phyloP scores from a whole-genome alignment of 1,139 yeast species.

The Hemisphaericaspora subhashii region DNA sequence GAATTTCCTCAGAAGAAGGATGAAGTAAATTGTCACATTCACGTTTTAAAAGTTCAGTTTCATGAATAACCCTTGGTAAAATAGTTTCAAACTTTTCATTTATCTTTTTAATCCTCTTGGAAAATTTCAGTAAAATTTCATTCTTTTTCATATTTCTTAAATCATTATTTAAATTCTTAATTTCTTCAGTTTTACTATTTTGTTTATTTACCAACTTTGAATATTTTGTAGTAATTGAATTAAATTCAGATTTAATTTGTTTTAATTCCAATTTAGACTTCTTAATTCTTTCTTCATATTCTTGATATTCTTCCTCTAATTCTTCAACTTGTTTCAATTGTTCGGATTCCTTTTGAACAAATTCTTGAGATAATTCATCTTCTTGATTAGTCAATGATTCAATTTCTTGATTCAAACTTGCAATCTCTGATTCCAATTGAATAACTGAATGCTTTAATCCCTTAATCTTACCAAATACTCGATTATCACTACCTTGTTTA shows the following conservation, averaged over 20 bases:
- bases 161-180: conserved; percentile 26
- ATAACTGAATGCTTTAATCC: conserved; percentile 43
- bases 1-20: too few relatives aligned
- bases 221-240: conserved; percentile 22
- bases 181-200: conserved; percentile 25
- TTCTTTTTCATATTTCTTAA: conserved; percentile 30
- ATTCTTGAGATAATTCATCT: conserved; percentile 18
- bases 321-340: conserved; percentile 23
- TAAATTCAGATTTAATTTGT: conserved; percentile 23
- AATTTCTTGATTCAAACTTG: conserved; percentile 24
- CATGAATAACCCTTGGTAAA: conserved; percentile 32
- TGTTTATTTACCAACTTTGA: conserved; percentile 30
- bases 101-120: conserved; percentile 29
- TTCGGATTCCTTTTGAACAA: conserved; percentile 21
- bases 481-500: conserved; percentile 27
- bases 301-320: conserved; percentile 24
- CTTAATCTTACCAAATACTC: conserved; percentile 39
- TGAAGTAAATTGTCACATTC: conserved; percentile 13
- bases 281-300: conserved; percentile 28
- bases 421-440: conserved; percentile 42
- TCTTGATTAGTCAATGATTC: conserved; percentile 19
- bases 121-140: conserved; percentile 27
- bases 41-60: conserved; percentile 16
- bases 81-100: conserved; percentile 42
- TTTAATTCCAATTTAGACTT: conserved; percentile 25